Base-by-base conservation (phyloP, 2,329 filamentous ascomycete species). In the Aspergillus tubingensis region DNA sequence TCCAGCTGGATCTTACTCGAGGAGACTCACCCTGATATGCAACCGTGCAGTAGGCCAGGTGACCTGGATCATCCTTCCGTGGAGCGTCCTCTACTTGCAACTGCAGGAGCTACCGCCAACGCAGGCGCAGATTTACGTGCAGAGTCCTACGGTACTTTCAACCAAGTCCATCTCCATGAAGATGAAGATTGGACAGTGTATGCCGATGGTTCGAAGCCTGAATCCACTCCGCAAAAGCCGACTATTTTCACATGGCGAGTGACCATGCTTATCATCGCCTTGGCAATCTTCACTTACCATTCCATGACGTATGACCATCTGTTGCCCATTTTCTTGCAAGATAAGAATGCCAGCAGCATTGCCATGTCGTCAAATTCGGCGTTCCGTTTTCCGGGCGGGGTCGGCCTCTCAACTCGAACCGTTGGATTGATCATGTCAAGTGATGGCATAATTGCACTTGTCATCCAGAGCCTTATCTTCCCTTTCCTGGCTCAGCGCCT, bases 291-390 rank as follows among this genome's bases (percentile, higher is more conserved):
- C 79, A 95, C 92, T 4, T 96, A 96, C 74, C 93, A 97, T 77
- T 92, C 90, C 39, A 97, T 97, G 92, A 92, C 90, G 0, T 97
- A 91, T 76, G 94, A 97, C 71, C 91, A 96, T 73, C 84, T 97
- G 0, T 82, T 96, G 57, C 93, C 93, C 7, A 96, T 97, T 61
- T 97, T 96, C 77, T 86, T 96, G 54, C 92, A 97, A 74, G 92
- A 96, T 68, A 72, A 79, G 49, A 75, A 79, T 44, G 72, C 79
- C 5, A 65, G 77, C 23, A 62, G 67, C 1, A 62, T 67, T 19
- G 62, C 70, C 23, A 66, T 60, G 69, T n/a, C 69, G 71, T 44
- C 59, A 27, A 57, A 63, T 56, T 68, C 82, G 77, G 66, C 79
- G 74, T 79, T 90, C 43, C 82, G 84, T 70, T 85, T 85, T 8